These are phyloP conservation scores for Hypomontagnella submonticulosa DNA, from an alignment of 495 filamentous ascomycete species.

Conservation along the genomic window DNA sequence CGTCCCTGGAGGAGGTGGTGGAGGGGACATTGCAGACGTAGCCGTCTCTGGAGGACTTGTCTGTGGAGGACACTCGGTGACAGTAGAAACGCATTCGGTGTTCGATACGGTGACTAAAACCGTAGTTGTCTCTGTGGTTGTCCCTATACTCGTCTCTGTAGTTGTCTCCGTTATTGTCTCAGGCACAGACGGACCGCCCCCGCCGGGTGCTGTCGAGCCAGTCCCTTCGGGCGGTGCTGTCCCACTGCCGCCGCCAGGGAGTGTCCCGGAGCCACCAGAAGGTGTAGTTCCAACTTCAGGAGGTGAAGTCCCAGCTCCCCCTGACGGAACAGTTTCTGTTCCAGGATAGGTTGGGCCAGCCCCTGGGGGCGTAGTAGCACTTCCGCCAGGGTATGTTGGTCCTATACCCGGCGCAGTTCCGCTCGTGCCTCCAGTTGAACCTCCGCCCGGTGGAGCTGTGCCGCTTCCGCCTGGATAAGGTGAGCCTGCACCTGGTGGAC, in stretches of 20 bases:
- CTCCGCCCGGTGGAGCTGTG: constrained; percentile 5
- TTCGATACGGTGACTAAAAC: constrained; percentile 21
- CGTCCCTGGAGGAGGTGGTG: not conserved
- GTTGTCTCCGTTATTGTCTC: constrained; percentile 17
- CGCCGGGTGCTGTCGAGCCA: constrained; percentile 6
- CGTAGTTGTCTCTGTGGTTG: constrained; percentile 17
- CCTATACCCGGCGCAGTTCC: constrained; percentile 4
- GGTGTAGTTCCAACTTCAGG: constrained; percentile 8
- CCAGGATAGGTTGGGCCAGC: constrained; percentile 5
- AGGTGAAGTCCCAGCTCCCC: not conserved
- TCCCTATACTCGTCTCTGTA: no score
- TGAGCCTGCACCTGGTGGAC: not conserved
- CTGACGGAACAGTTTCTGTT: not conserved
- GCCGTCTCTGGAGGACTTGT: constrained; percentile 17
- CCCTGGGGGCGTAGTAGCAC: not conserved
- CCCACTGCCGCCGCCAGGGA: not conserved
- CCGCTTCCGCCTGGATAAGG: constrained; percentile 2
- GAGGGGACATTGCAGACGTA: constrained; percentile 6
- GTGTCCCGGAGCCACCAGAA: not conserved
- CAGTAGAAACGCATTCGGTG: constrained; percentile 9
- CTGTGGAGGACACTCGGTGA: constrained; percentile 8
- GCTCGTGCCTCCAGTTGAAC: not conserved
- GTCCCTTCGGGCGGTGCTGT: constrained; percentile 4
- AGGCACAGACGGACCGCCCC: constrained; percentile 13
- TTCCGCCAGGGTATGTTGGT: constrained; percentile 3